A percentile compares a stretch with the other conserved stretches of the same genome.
These are phyloP conservation scores for Elymus sibiricus DNA, from an alignment of 176 grass and related monocot genomes.

Conservation along the genomic window DNA sequence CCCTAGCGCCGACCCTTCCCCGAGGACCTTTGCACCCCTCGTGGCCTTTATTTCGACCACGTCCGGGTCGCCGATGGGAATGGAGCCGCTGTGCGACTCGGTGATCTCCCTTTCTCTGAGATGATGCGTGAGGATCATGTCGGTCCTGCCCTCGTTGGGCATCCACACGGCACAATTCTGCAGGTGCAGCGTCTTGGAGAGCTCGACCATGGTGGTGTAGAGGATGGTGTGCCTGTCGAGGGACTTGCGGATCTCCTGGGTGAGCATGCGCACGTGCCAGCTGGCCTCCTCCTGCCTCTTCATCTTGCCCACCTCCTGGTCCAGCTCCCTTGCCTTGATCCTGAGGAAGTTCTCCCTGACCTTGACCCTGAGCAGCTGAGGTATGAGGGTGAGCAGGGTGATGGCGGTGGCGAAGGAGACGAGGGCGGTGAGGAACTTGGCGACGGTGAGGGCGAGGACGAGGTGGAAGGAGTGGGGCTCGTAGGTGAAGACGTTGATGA, in stretches of 20 bases:
- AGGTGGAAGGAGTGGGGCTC: slow-evolving; percentile 66
- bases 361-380: slow-evolving; percentile 78
- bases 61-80: slow-evolving; percentile 52
- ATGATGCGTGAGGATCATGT: slow-evolving; percentile 75
- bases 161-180: slow-evolving; percentile 90
- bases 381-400: slow-evolving; percentile 74
- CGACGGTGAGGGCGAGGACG: slow-evolving; percentile 61
- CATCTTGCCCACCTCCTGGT: slow-evolving; percentile 63
- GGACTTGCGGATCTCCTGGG: slow-evolving; percentile 74
- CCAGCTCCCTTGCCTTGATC: slow-evolving; percentile 59
- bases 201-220: slow-evolving; percentile 79
- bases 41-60: slow-evolving; percentile 51
- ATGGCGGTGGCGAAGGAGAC: slow-evolving; percentile 68
- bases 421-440: slow-evolving; percentile 76
- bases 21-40: slow-evolving; percentile 42
- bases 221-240: slow-evolving; percentile 69
- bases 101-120: slow-evolving; percentile 41
- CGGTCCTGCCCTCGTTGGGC: slow-evolving; percentile 41
- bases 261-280: slow-evolving; percentile 85
- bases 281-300: slow-evolving; percentile 69
- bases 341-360: slow-evolving; percentile 75
- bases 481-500: slow-evolving; percentile 71
- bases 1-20: slow-evolving; percentile 42
- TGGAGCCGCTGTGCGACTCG: slow-evolving; percentile 16
- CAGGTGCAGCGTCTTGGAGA: slow-evolving; percentile 60